Evolutionary conservation across 371 early-diverging fungal genomes (phyloP), one percentile per base, ranked within the genome.

Genomic region (Umbelopsis sp.): DNA sequence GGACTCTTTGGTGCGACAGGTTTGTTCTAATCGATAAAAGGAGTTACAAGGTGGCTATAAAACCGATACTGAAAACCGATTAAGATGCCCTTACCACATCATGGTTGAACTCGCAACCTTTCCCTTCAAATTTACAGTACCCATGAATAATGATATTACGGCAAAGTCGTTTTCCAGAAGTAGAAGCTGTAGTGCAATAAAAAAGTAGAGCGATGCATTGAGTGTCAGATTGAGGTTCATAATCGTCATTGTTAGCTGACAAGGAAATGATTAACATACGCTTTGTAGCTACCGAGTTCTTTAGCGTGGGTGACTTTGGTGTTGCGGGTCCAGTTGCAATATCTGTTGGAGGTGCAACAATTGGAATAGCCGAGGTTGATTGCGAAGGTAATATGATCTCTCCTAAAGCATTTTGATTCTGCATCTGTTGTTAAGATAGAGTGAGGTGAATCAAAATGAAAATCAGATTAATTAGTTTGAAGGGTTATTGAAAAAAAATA

Each of bases 41-140:
- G 20, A 45, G 32, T 29, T 29, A 25, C 16, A 6, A 29, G 22
- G n/a, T 22, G 18, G 20, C 6, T 10, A 22, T 25, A 3, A 10
- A 22, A 25, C 1, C 20, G 24, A 65, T 20, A 4, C 18, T 24
- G 16, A 44, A 65, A 32, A 65, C 25, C 20, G 48, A 18, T 41
- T 41, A 41, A 10, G 63, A 6, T 44, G 63, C 57, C 20, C 37
- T 76, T 82, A 89, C 91, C 65, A 75, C 74, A 57, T 92, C 91
- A 70, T 95, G 96, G 67, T 90, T 91, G 77, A 92, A 95, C 79
- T 91, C 91, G 79, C 96, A 95, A 2, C 96, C 94, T 70, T 89
- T 90, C 69, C 86, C 85, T 82, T 94, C 91, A 68, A 79, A 92
- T 77, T 93, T 93, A 84, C 96, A 95, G 72, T 86, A 91, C 6